Conservation (phyloP, 257 asterid species). For the Thymus mandschuricus region DNA sequence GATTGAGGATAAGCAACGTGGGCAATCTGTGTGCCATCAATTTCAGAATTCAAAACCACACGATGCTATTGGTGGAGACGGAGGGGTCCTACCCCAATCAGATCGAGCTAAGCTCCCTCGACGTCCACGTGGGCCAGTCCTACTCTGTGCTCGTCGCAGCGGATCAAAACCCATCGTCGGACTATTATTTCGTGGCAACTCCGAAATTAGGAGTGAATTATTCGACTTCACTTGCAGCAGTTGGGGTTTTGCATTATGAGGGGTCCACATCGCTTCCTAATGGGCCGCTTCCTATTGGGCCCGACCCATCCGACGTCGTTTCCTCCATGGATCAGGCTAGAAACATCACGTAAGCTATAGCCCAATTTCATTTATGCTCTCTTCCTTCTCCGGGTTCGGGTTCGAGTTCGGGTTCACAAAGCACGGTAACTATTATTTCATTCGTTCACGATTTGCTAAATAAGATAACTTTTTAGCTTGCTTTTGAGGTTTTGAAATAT, state of each 20-base stretch:
- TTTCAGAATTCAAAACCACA: slow-evolving; percentile 64
- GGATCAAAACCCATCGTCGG: slow-evolving; percentile 41
- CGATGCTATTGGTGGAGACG: slow-evolving; percentile 61
- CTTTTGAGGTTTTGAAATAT: too few species aligned
- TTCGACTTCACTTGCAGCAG: slow-evolving; percentile 39
- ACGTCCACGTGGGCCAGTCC: slow-evolving; percentile 78
- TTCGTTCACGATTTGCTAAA: too few species aligned
- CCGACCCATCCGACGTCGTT: slow-evolving; percentile 51
- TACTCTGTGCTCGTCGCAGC: slow-evolving; percentile 70
- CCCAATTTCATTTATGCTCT: too few species aligned
- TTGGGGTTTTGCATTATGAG: slow-evolving; percentile 65
- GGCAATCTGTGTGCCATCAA: slow-evolving; percentile 64
- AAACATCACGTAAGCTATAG: slow-evolving; percentile 50
- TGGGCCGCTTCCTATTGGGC: slow-evolving; percentile 69
- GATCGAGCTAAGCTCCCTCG: slow-evolving; percentile 50
- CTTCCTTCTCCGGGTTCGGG: too few species aligned
- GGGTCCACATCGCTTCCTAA: slow-evolving; percentile 41
- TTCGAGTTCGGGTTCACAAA: too few species aligned
- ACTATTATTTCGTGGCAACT: slow-evolving; percentile 65
- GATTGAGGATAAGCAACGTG: slow-evolving; percentile 62
- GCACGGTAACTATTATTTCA: too few species aligned
- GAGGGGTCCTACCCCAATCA: slow-evolving; percentile 72
- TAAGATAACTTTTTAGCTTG: too few species aligned
- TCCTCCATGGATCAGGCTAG: slow-evolving; percentile 63
- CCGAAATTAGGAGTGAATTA: slow-evolving; percentile 43